phyloP scores from a whole-genome alignment of 2,329 filamentous ascomycete species.

The Capronia americana region DNA sequence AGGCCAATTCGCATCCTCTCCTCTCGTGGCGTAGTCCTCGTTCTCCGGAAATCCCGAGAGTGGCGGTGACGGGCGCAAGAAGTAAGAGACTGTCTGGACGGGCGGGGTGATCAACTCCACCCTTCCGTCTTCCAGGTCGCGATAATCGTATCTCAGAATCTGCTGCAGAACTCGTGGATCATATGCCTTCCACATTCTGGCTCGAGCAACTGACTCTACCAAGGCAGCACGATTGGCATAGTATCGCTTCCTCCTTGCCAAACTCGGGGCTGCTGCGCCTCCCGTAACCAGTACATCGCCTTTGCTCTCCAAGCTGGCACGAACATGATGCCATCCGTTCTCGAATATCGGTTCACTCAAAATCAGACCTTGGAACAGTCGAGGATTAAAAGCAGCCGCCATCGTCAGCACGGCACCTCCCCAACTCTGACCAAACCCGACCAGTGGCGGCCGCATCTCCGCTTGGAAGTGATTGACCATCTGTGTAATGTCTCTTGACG shows the following conservation, averaged over 20 bases:
- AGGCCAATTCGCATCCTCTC: conserved; percentile 7
- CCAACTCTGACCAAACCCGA: conserved; percentile 20
- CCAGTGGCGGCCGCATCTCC: conserved; percentile 21
- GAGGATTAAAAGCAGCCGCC: conserved; percentile 13
- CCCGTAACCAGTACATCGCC: neutral
- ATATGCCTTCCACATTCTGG: conserved; percentile 5
- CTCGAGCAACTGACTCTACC: neutral
- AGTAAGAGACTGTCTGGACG: neutral
- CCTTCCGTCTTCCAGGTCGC: conserved; percentile 11
- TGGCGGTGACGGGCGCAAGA: conserved; percentile 9
- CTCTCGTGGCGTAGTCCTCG: conserved; percentile 16
- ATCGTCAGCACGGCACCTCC: conserved; percentile 4
- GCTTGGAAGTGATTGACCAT: conserved; percentile 22
- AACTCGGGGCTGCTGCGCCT: neutral
- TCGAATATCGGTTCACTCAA: conserved; percentile 19
- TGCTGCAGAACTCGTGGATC: conserved; percentile 17
- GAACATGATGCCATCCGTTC: conserved; percentile 25
- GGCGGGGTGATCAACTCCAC: conserved; percentile 21
- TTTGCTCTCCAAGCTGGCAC: neutral
- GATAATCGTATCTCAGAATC: conserved; percentile 20
- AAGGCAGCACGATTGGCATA: conserved; percentile 1
- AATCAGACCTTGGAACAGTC: conserved; percentile 11
- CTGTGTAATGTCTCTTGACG: conserved; percentile 17
- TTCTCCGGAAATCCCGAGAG: conserved; percentile 12
- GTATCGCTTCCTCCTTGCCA: neutral